Percentiles rank a stretch among this genome's conserved stretches.
phyloP scores from a whole-genome alignment of 768 basidiomycete genomes.

The Kwoniella heveanensis region DNA sequence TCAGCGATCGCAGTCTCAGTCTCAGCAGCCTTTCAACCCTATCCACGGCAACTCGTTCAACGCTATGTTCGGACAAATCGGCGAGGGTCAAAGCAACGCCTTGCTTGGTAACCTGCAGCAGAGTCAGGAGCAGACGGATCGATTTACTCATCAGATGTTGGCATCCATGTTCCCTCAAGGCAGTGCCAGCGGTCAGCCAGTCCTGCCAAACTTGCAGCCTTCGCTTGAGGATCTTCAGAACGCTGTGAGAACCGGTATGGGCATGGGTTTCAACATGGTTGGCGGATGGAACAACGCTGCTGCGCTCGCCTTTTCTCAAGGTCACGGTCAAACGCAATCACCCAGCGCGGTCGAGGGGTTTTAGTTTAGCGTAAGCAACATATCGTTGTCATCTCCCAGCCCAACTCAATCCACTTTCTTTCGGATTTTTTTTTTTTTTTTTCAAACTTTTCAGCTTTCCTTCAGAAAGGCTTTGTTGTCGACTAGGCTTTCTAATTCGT shows the following conservation, averaged over 20 bases:
- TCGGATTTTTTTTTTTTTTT: background rate
- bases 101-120: slow-evolving; percentile 4
- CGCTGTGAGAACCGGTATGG: slow-evolving; percentile 41
- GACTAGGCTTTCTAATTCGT: background rate
- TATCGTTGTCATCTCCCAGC: background rate
- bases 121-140: slow-evolving; percentile 13
- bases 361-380: background rate
- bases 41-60: slow-evolving; percentile 21
- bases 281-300: background rate
- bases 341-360: slow-evolving; percentile 10
- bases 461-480: too few relatives aligned
- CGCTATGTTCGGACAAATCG: slow-evolving; percentile 7
- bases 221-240: slow-evolving; percentile 32
- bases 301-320: background rate
- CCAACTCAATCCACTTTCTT: background rate
- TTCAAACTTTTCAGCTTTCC: too few relatives aligned
- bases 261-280: slow-evolving; percentile 33
- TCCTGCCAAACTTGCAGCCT: slow-evolving; percentile 1
- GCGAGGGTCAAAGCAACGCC: background rate
- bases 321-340: background rate
- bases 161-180: slow-evolving; percentile 38
- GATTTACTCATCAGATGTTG: slow-evolving; percentile 33
- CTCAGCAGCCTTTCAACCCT: slow-evolving; percentile 18
- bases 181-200: background rate
- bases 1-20: slow-evolving; percentile 13